A percentile compares a stretch with the other conserved stretches of the same genome.
These are phyloP conservation scores for Aspergillus pseudoviridinutans DNA, from an alignment of 2,329 filamentous ascomycete species.

Conservation along the genomic window DNA sequence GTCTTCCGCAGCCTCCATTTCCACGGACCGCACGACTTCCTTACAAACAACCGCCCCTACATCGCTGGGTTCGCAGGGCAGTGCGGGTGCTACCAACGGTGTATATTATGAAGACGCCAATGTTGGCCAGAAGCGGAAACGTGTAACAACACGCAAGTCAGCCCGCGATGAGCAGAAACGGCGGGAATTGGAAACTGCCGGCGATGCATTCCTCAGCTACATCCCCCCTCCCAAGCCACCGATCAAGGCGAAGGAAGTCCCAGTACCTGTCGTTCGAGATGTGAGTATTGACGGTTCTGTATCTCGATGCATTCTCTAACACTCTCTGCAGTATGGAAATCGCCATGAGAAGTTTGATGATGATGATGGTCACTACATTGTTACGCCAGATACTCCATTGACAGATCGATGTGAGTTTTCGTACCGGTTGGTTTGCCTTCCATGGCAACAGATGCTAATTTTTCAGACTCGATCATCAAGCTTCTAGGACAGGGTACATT, in stretches of 20 bases:
- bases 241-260: constrained; percentile 81
- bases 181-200: constrained; percentile 66
- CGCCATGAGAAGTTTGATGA: constrained; percentile 78
- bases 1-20: constrained; percentile 67
- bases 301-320: constrained; percentile 5
- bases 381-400: constrained; percentile 77
- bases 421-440: neutral
- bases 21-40: constrained; percentile 79
- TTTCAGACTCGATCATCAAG: constrained; percentile 76
- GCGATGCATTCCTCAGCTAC: constrained; percentile 73
- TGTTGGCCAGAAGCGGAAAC: constrained; percentile 85
- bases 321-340: constrained; percentile 40
- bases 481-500: constrained; percentile 96
- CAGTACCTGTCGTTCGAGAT: constrained; percentile 57
- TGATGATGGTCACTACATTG: constrained; percentile 95
- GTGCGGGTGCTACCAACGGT: constrained; percentile 48
- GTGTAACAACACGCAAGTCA: constrained; percentile 70
- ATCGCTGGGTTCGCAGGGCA: constrained; percentile 67
- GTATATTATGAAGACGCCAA: constrained; percentile 64
- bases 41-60: constrained; percentile 86
- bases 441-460: constrained; percentile 13
- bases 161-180: constrained; percentile 77
- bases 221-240: constrained; percentile 82
- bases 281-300: constrained; percentile 42
- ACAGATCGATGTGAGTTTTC: constrained; percentile 80